Conservation (phyloP, 169 alveolate genomes). For the Plasmodium billcollinsi region DNA sequence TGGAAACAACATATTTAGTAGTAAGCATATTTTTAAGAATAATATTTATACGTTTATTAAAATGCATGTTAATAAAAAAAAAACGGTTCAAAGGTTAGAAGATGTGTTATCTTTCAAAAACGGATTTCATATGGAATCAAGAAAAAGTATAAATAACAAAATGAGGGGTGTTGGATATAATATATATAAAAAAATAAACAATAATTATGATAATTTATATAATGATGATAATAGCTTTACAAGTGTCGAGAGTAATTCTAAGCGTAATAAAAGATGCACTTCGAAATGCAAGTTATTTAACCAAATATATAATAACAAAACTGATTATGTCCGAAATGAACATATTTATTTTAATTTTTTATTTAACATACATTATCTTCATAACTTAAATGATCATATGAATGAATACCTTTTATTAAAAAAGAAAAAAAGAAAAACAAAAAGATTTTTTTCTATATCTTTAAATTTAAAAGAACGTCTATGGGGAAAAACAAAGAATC, state of each 20-base stretch:
- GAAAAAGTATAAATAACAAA: no score
- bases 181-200: no score
- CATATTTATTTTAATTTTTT: constrained; percentile 18
- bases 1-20: constrained; percentile 43
- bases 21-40: constrained; percentile 15
- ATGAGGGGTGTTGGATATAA: no score
- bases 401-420: constrained; percentile 32
- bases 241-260: no score
- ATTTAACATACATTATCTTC: constrained; percentile 17
- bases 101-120: background rate
- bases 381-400: constrained; percentile 28
- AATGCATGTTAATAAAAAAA: background rate
- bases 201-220: no score
- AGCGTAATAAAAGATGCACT: no score
- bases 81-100: background rate
- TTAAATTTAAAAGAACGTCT: constrained; percentile 35
- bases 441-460: constrained; percentile 25
- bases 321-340: no score
- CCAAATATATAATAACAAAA: no score
- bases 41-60: constrained; percentile 36
- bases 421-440: constrained; percentile 24
- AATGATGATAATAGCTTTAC: no score
- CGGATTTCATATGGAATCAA: no score
- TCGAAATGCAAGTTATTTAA: no score
- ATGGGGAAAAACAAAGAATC: no score